Conservation (phyloP, 768 basidiomycete species). For the Trametes gibbosa region DNA sequence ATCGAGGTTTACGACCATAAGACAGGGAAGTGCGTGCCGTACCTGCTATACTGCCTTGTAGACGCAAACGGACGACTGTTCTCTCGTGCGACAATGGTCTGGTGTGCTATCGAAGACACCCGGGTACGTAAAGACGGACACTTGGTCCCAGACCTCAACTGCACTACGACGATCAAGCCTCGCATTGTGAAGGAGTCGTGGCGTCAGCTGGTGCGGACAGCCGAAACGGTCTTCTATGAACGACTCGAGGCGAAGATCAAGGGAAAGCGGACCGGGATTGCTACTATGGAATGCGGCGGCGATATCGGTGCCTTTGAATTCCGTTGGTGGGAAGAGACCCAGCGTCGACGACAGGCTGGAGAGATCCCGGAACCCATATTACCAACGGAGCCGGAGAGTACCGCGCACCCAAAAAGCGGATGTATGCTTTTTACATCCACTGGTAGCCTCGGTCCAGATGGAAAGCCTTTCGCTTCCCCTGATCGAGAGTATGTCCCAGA, state of each 20-base stretch:
- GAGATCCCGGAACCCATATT: background rate
- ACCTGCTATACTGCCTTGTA: background rate
- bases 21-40: background rate
- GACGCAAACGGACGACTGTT: conserved; percentile 7
- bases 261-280: background rate
- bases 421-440: background rate
- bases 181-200: conserved; percentile 15
- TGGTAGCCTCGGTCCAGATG: background rate
- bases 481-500: background rate
- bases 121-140: background rate
- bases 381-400: background rate
- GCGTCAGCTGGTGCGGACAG: conserved; percentile 1
- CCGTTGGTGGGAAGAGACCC: background rate
- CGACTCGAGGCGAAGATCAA: background rate
- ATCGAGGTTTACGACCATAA: background rate
- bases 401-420: background rate
- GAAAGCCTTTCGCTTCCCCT: background rate
- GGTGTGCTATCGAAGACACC: conserved; percentile 11
- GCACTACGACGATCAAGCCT: background rate
- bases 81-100: conserved; percentile 10
- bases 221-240: conserved; percentile 2
- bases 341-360: background rate
- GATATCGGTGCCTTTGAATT: conserved; percentile 3
- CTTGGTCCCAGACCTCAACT: background rate
- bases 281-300: background rate